These are phyloP conservation scores for Holtermannia corniformis DNA, from an alignment of 768 basidiomycete genomes.

Conservation along the genomic window DNA sequence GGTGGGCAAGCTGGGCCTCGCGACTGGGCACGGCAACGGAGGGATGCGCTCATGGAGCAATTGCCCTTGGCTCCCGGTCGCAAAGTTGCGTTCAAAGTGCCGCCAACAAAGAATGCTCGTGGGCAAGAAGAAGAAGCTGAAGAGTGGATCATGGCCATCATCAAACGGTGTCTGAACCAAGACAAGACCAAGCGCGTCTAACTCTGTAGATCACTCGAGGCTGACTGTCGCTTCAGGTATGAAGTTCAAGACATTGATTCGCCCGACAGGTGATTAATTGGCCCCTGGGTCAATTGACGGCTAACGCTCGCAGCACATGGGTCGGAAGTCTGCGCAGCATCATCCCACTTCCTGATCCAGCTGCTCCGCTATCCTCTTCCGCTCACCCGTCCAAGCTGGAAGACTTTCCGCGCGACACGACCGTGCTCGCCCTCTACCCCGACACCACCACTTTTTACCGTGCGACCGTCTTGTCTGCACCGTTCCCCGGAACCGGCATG, in stretches of 20 bases:
- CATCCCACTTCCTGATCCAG: slow-evolving; percentile 43
- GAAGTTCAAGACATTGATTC: slow-evolving; percentile 43
- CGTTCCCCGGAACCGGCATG: slow-evolving; percentile 18
- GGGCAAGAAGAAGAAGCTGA: slow-evolving; percentile 15
- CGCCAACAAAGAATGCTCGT: slow-evolving; percentile 14
- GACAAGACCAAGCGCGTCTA: slow-evolving; percentile 37
- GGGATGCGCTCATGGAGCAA: slow-evolving; percentile 37
- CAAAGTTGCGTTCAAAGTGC: slow-evolving; percentile 40
- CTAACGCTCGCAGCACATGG: slow-evolving; percentile 22
- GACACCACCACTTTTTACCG: slow-evolving; percentile 45
- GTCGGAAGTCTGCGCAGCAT: slow-evolving; percentile 43
- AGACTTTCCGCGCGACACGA: slow-evolving; percentile 31
- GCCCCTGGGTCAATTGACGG: neutral
- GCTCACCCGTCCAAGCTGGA: slow-evolving; percentile 40
- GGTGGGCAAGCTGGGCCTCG: neutral
- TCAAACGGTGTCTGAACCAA: slow-evolving; percentile 31
- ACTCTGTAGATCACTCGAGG: too few species aligned
- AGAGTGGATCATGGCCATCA: slow-evolving; percentile 43
- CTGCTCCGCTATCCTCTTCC: slow-evolving; percentile 20
- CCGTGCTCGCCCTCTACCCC: slow-evolving; percentile 44
- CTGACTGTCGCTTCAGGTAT: slow-evolving; percentile 26
- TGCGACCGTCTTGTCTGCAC: slow-evolving; percentile 35
- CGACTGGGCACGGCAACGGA: slow-evolving; percentile 8
- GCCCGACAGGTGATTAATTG: slow-evolving; percentile 20
- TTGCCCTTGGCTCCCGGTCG: slow-evolving; percentile 41